phyloP scores from a whole-genome alignment of 208 protist species.

The Leishmania arabica region DNA sequence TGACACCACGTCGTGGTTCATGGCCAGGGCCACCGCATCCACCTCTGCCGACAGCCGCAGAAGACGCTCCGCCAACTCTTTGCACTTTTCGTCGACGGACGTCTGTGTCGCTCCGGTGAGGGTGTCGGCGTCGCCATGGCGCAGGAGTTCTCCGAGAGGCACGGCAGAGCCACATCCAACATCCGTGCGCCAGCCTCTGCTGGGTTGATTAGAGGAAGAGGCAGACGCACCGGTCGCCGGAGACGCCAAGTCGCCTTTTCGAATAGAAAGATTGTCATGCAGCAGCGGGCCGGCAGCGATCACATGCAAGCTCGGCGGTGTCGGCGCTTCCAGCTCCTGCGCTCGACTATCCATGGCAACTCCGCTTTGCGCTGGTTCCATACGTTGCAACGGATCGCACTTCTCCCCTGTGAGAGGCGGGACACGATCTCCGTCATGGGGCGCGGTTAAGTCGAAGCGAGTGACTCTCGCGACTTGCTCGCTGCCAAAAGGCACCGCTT shows the following conservation, averaged over 20 bases:
- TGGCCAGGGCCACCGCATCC: slow-evolving; percentile 5
- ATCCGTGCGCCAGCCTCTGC: not conserved
- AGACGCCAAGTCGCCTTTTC: not conserved
- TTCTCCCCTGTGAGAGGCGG: not conserved
- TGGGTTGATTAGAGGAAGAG: not conserved
- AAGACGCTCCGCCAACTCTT: slow-evolving; percentile 24
- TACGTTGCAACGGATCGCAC: not conserved
- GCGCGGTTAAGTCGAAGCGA: not conserved
- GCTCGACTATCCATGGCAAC: not conserved
- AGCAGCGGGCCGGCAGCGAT: not conserved
- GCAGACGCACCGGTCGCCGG: not conserved
- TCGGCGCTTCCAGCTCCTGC: not conserved
- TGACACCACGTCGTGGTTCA: slow-evolving; percentile 16
- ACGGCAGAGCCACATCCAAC: not conserved
- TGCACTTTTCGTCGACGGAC: slow-evolving; percentile 4
- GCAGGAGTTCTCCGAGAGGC: not conserved
- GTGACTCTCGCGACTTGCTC: not conserved
- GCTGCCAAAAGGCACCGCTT: not conserved
- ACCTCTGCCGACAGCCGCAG: slow-evolving; percentile 19
- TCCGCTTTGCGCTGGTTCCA: not conserved
- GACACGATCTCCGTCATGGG: not conserved
- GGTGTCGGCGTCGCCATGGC: not conserved
- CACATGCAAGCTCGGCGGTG: slow-evolving; percentile 3
- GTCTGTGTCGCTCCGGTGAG: not conserved
- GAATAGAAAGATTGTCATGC: not conserved